These are phyloP conservation scores for Annulohypoxylon bovei DNA, from an alignment of 495 filamentous ascomycete species.

Conservation along the genomic window DNA sequence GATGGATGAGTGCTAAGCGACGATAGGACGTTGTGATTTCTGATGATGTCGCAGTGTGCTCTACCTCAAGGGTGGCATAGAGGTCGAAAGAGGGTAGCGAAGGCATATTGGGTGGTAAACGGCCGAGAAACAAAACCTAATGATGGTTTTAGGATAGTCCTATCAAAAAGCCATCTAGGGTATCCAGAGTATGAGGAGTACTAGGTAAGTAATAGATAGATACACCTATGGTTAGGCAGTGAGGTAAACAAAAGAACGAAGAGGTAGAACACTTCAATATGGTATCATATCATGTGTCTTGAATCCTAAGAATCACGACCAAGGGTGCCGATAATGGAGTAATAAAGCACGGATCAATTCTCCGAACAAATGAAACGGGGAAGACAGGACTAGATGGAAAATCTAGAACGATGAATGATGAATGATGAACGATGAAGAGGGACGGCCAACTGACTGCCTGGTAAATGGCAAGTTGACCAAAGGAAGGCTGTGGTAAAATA, in stretches of 20 bases:
- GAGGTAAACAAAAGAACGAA: background rate
- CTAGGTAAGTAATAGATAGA: background rate
- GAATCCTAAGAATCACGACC: too few species aligned
- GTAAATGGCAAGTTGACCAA: background rate
- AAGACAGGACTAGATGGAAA: background rate
- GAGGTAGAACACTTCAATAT: background rate
- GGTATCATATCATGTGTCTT: background rate
- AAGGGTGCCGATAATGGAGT: background rate
- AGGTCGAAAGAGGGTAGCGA: conserved; percentile 65
- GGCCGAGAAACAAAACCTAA: background rate
- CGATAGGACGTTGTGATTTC: conserved; percentile 96
- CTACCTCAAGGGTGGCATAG: conserved; percentile 93
- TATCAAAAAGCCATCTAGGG: background rate
- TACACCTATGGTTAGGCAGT: background rate
- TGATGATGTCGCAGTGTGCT: conserved; percentile 80
- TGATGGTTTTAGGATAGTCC: background rate
- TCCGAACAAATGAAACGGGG: background rate
- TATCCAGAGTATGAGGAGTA: background rate
- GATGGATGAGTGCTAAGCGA: conserved; percentile 86
- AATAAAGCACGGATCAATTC: background rate
- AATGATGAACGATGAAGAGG: background rate
- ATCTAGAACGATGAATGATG: background rate
- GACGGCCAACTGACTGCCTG: background rate
- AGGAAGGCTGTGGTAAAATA: background rate
- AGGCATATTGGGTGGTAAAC: conserved; percentile 22